Conservation (phyloP, 1,284 basidiomycete genomes). For the Ganoderma boninense region DNA sequence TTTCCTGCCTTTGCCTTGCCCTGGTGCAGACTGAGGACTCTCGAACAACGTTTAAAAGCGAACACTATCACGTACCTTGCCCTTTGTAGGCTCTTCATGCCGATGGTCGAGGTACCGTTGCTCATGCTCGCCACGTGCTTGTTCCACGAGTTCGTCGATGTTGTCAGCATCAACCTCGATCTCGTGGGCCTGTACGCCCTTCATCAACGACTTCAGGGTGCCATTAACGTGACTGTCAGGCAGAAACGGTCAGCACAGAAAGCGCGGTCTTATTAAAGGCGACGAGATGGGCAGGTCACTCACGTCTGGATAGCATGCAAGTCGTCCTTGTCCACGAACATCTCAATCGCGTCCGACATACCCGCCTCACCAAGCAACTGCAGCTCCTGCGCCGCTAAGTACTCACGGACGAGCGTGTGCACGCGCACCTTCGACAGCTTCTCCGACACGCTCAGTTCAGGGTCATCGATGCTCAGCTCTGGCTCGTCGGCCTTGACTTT, state of each 20-base stretch:
- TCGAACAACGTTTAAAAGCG: not conserved
- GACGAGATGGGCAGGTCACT: slow-evolving; percentile 40
- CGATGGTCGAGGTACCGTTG: slow-evolving; percentile 61
- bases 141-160: slow-evolving; percentile 76
- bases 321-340: slow-evolving; percentile 96
- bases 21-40: slow-evolving; percentile 15
- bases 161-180: slow-evolving; percentile 61
- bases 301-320: slow-evolving; percentile 89
- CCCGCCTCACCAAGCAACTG: slow-evolving; percentile 87
- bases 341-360: slow-evolving; percentile 91
- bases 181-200: slow-evolving; percentile 66
- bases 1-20: slow-evolving; percentile 53
- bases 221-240: slow-evolving; percentile 72
- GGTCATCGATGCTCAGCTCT: slow-evolving; percentile 80
- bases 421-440: slow-evolving; percentile 78
- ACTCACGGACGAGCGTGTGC: slow-evolving; percentile 86
- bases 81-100: slow-evolving; percentile 31
- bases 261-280: not conserved
- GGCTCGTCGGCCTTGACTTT: slow-evolving; percentile 75
- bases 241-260: not conserved
- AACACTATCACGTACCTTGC: slow-evolving; percentile 33
- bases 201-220: slow-evolving; percentile 70
- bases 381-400: slow-evolving; percentile 88
- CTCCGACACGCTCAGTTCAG: slow-evolving; percentile 66
- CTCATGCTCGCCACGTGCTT: slow-evolving; percentile 73